These are phyloP conservation scores for Euphorbia schlechtendalii DNA, from an alignment of 441 rosid species.

Conservation along the genomic window DNA sequence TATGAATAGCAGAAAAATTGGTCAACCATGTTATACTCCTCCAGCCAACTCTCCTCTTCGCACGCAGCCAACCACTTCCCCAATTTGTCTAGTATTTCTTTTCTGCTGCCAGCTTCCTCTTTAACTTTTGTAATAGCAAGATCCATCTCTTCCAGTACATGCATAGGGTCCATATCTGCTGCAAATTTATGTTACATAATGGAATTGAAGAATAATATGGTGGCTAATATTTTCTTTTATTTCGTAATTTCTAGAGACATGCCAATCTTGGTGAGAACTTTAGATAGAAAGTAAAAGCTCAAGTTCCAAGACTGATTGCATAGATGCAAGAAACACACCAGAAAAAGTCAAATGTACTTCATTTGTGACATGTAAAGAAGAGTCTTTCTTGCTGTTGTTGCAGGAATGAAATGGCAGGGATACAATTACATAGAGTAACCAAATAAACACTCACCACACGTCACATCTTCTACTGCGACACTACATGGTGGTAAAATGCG, in stretches of 20 bases:
- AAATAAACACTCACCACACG: slow-evolving; percentile 42
- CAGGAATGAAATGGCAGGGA: neutral
- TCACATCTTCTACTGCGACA: slow-evolving; percentile 41
- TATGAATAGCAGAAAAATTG: slow-evolving; percentile 8
- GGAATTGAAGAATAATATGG: slow-evolving; percentile 1
- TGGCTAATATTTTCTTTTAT: neutral
- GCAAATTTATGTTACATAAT: slow-evolving; percentile 11
- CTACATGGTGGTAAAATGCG: slow-evolving; percentile 47
- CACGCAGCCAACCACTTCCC: slow-evolving; percentile 87
- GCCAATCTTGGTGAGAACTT: neutral
- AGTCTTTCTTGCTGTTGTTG: too few species aligned
- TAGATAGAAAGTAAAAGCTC: neutral
- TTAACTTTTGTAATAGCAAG: slow-evolving; percentile 55
- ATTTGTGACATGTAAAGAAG: too few species aligned
- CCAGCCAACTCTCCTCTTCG: slow-evolving; percentile 88
- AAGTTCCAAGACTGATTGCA: neutral
- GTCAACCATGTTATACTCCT: slow-evolving; percentile 72
- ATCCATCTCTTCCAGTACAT: slow-evolving; percentile 56
- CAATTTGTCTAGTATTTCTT: slow-evolving; percentile 75
- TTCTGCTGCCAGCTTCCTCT: slow-evolving; percentile 69
- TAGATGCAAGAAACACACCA: neutral
- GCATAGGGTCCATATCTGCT: slow-evolving; percentile 55
- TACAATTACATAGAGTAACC: neutral
- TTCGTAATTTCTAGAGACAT: neutral
- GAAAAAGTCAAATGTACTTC: neutral